phyloP scores from a whole-genome alignment of 768 basidiomycete species.

The Pisolithus albus region DNA sequence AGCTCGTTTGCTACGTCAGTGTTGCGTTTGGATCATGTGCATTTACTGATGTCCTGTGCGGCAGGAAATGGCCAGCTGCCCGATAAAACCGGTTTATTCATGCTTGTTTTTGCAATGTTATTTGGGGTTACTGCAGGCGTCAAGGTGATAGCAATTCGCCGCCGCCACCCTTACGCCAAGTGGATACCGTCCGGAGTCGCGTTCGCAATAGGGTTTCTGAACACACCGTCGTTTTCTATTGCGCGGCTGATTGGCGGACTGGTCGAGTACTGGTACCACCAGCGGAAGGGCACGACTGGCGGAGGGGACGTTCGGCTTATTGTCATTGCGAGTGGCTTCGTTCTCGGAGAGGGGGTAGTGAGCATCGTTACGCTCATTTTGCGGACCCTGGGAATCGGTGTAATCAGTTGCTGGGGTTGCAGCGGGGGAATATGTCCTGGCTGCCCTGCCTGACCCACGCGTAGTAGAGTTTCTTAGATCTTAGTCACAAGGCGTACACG shows the following conservation, averaged over 20 bases:
- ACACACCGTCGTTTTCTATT: slow-evolving; percentile 91
- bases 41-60: slow-evolving; percentile 6
- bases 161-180: slow-evolving; percentile 48
- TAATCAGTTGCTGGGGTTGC: slow-evolving; percentile 85
- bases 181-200: slow-evolving; percentile 92
- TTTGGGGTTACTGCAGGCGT: slow-evolving; percentile 62
- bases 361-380: slow-evolving; percentile 75
- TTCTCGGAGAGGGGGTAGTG: slow-evolving; percentile 88
- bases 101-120: slow-evolving; percentile 67
- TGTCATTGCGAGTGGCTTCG: slow-evolving; percentile 90
- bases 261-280: slow-evolving; percentile 66
- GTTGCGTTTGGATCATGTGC: neutral
- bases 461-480: too few species aligned
- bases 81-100: slow-evolving; percentile 64
- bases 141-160: slow-evolving; percentile 54
- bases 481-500: neutral
- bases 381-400: slow-evolving; percentile 67
- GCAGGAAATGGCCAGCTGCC: slow-evolving; percentile 81
- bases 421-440: slow-evolving; percentile 64
- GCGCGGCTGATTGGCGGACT: slow-evolving; percentile 86
- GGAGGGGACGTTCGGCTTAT: slow-evolving; percentile 66
- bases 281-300: slow-evolving; percentile 40
- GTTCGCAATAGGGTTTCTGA: slow-evolving; percentile 93
- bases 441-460: slow-evolving; percentile 39
- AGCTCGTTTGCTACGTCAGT: slow-evolving; percentile 68